These are phyloP conservation scores for Euphorbia tirucalli DNA, from an alignment of 345 rosid genomes.

Conservation along the genomic window DNA sequence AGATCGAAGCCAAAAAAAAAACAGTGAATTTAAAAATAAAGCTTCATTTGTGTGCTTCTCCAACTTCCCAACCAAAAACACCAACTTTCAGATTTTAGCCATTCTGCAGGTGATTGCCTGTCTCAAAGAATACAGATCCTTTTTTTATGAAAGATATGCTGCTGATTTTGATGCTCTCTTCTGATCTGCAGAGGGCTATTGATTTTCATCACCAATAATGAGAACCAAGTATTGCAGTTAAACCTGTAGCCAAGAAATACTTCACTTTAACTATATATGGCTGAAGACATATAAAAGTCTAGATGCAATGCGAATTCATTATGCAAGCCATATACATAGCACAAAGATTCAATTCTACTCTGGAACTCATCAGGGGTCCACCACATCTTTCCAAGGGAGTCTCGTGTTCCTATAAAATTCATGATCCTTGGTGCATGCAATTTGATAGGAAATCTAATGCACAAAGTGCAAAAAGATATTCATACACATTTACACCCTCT, in stretches of 20 bases:
- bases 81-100: too few relatives aligned
- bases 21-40: not conserved
- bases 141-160: not conserved
- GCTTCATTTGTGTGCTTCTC: not conserved
- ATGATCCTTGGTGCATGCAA: not conserved
- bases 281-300: not conserved
- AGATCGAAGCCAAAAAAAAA: not conserved
- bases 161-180: not conserved
- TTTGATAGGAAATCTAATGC: not conserved
- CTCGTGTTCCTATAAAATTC: not conserved
- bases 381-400: not conserved
- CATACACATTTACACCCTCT: too few relatives aligned
- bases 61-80: not conserved
- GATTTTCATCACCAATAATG: not conserved
- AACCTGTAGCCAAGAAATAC: not conserved
- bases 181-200: not conserved
- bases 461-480: not conserved
- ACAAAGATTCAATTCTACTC: not conserved
- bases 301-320: not conserved
- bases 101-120: not conserved
- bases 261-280: not conserved
- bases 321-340: slow-evolving; percentile 1
- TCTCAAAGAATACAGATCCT: not conserved
- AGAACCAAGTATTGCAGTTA: not conserved
- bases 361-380: not conserved